Base-by-base conservation (phyloP, 768 basidiomycete species). In the Tylopilus felleus region DNA sequence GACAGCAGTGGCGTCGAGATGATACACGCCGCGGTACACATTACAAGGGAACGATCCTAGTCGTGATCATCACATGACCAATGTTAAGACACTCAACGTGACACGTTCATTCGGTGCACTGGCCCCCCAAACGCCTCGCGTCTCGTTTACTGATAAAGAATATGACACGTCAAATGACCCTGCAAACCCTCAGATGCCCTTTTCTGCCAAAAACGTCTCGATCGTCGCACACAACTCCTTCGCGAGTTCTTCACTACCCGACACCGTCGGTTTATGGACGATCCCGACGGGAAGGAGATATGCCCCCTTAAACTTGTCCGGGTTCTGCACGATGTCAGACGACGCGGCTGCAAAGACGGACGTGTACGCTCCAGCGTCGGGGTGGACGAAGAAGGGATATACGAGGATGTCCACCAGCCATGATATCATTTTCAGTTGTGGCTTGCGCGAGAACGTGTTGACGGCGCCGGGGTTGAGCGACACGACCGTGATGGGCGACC, bases 391-490 rank as follows among this genome's bases (percentile, higher is more conserved):
- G 31, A 68, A 59, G 12, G 60, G 65, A 13, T 51, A 63, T 6
- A 62, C 13, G 5, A 60, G 31, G 6, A 55, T 44, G 3, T 64
- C 60, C 38, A 68, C 42, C 21, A 73, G 55, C 50, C 60, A 58
- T 38, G 54, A 55, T 25, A 68, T 43, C 42, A 44, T 22, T 31
- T 29, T 50, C 47, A 65, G n/a, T 14, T 51, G 53, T 3, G 65
- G 63, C 40, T 55, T 65, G 39, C 51, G 42, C 14, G 64, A 63
- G 55, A 70, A 70, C 1, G 73, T 74, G 41, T 64, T 59, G 40
- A 74, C 63, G 2, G 43, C n/a, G 7, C 73, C 73, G 1, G 73
- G 73, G 51, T 74, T 51, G 21, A 63, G 0, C 6, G 71, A 47
- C 8, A 72, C 43, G 47, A 64, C 69, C 0, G 62, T 71, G 29